phyloP scores from a whole-genome alignment of 73 alveolate genomes.

The Paramecium pentaurelia region DNA sequence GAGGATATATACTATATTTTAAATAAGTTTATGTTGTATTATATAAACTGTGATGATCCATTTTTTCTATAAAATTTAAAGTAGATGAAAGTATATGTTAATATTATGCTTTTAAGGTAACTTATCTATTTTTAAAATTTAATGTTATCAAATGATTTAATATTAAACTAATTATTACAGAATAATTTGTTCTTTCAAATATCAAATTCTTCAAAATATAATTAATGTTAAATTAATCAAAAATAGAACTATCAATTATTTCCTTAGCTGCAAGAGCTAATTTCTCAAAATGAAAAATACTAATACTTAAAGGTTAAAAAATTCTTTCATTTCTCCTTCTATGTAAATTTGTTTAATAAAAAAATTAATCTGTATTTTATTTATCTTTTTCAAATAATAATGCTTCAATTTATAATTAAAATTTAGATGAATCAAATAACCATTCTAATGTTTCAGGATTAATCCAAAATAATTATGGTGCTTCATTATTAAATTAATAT shows the following conservation, averaged over 20 bases:
- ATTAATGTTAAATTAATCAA: not conserved
- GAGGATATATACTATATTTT: not conserved
- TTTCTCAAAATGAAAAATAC: not conserved
- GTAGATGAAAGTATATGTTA: not conserved
- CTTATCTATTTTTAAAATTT: not conserved
- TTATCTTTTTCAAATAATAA: not conserved
- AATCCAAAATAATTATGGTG: not conserved
- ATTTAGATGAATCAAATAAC: not conserved
- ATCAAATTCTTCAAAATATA: not conserved
- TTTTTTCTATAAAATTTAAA: not conserved
- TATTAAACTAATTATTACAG: not conserved
- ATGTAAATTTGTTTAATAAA: not conserved
- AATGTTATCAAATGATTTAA: not conserved
- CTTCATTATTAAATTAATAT: not conserved
- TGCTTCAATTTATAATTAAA: not conserved
- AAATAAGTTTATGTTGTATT: not conserved
- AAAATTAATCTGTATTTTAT: not conserved
- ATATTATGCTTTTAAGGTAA: not conserved
- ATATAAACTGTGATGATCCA: constrained; percentile 1
- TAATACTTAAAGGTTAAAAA: not conserved
- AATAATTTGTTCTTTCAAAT: not conserved
- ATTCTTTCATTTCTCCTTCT: constrained; percentile 6
- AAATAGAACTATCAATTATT: not conserved
- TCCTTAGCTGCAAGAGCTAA: not conserved
- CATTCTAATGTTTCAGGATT: not conserved